Percentiles rank a stretch among this genome's conserved stretches.
Evolutionary conservation across 177 flowering plant genomes (phyloP).

Genomic region (Vitis hybrid): DNA sequence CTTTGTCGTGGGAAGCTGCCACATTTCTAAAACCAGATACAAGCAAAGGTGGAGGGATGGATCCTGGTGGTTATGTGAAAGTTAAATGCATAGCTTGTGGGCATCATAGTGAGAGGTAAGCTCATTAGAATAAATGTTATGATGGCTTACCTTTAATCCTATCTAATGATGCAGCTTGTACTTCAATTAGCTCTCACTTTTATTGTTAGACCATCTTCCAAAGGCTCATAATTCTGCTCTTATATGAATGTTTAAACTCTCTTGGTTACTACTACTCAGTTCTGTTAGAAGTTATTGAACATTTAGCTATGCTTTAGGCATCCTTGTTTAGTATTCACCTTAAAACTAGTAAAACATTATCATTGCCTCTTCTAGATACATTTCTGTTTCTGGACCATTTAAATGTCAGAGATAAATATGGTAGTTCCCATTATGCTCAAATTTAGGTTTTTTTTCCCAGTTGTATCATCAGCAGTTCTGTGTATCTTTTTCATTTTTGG

Average conservation of each 20-base stretch:
- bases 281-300: neutral
- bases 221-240: too few relatives aligned
- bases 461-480: too few relatives aligned
- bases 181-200: too few relatives aligned
- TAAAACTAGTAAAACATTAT: neutral
- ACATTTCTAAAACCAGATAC: constrained; percentile 82
- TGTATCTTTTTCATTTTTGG: too few relatives aligned
- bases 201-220: too few relatives aligned
- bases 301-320: neutral
- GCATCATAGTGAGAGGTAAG: constrained; percentile 64
- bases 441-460: neutral
- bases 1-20: constrained; percentile 94
- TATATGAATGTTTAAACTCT: neutral
- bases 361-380: neutral
- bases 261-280: neutral
- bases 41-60: constrained; percentile 91
- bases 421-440: neutral
- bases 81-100: constrained; percentile 86
- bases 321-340: neutral
- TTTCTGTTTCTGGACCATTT: neutral
- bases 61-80: constrained; percentile 92
- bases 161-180: too few relatives aligned
- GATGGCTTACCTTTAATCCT: too few relatives aligned
- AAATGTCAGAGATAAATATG: neutral
- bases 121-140: neutral